Evolutionary conservation across 2,329 filamentous ascomycete genomes (phyloP).

Genomic region (Ophiognomonia clavigignenti-juglandacearum): DNA sequence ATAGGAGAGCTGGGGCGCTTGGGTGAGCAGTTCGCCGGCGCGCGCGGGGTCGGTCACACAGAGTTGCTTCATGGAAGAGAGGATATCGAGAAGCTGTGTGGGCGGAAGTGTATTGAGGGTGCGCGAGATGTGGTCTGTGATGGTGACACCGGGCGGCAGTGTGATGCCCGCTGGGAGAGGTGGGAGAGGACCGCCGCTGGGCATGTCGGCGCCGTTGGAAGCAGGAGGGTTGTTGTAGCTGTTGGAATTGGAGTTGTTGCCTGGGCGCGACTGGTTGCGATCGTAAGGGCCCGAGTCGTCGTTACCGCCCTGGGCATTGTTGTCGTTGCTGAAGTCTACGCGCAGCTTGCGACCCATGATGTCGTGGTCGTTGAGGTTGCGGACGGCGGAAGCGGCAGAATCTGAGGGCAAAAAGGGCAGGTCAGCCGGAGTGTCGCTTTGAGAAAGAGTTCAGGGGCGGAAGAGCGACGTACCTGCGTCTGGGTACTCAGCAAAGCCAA

Average conservation of each 20-base stretch:
- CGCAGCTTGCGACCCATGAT: constrained; percentile 91
- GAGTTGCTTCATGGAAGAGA: constrained; percentile 89
- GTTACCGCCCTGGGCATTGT: constrained; percentile 38
- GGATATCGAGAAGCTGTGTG: constrained; percentile 84
- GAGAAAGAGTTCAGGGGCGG: background rate
- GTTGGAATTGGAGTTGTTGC: background rate
- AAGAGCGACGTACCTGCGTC: constrained; percentile 64
- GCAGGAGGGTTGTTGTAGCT: constrained; percentile 14
- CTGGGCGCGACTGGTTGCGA: background rate
- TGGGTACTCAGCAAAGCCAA: constrained; percentile 93
- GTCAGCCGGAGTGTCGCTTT: constrained; percentile 7
- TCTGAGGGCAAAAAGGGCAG: constrained; percentile 34
- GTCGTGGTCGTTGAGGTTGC: constrained; percentile 92
- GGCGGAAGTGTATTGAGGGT: constrained; percentile 84
- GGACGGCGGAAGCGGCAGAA: constrained; percentile 85
- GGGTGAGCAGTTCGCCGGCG: constrained; percentile 78
- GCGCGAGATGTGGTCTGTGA: constrained; percentile 85
- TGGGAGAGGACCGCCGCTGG: constrained; percentile 49
- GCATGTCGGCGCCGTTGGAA: constrained; percentile 28
- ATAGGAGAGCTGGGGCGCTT: constrained; percentile 89
- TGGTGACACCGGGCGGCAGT: constrained; percentile 74
- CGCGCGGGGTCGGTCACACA: constrained; percentile 77
- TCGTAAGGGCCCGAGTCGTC: constrained; percentile 13
- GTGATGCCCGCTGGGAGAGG: constrained; percentile 82
- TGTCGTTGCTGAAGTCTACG: constrained; percentile 95